phyloP scores from a whole-genome alignment of 2,329 filamentous ascomycete genomes.

The Pestalotiopsis sp. region DNA sequence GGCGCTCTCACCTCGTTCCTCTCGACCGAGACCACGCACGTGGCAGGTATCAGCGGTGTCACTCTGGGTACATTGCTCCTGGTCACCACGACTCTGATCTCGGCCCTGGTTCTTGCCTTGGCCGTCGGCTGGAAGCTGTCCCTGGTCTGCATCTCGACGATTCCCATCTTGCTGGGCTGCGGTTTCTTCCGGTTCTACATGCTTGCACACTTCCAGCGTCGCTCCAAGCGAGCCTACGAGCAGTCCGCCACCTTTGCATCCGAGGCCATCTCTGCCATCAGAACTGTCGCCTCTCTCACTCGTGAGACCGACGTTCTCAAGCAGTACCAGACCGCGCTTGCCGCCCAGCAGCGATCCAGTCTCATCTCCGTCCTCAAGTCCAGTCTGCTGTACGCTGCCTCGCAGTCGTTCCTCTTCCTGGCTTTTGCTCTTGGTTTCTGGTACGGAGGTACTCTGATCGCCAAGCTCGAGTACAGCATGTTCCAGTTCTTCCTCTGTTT shows the following conservation, averaged over 20 bases:
- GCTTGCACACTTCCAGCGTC: constrained; percentile 76
- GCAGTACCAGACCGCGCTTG: constrained; percentile 71
- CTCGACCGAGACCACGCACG: constrained; percentile 85
- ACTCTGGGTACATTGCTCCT: constrained; percentile 86
- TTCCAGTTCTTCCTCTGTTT: constrained; percentile 96
- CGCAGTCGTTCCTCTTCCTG: constrained; percentile 82
- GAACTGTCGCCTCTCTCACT: constrained; percentile 89
- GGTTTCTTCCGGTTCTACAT: constrained; percentile 90
- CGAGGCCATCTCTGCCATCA: constrained; percentile 90
- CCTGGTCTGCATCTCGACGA: constrained; percentile 77
- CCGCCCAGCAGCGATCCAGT: constrained; percentile 66
- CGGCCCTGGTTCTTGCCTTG: constrained; percentile 71
- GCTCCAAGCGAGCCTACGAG: constrained; percentile 79
- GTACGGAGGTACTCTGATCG: constrained; percentile 83
- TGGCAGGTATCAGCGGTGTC: constrained; percentile 84
- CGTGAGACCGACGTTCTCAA: constrained; percentile 79
- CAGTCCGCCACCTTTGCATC: constrained; percentile 85
- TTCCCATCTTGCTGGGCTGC: constrained; percentile 77
- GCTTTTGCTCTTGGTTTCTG: constrained; percentile 89
- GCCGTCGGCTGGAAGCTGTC: constrained; percentile 86
- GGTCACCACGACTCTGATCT: constrained; percentile 77
- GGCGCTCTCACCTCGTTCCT: constrained; percentile 88
- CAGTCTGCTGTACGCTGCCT: constrained; percentile 78
- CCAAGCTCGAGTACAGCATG: constrained; percentile 68
- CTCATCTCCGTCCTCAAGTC: constrained; percentile 76